Conservation (phyloP, 164 flowering plant species). For the Nymphaea colorata region DNA sequence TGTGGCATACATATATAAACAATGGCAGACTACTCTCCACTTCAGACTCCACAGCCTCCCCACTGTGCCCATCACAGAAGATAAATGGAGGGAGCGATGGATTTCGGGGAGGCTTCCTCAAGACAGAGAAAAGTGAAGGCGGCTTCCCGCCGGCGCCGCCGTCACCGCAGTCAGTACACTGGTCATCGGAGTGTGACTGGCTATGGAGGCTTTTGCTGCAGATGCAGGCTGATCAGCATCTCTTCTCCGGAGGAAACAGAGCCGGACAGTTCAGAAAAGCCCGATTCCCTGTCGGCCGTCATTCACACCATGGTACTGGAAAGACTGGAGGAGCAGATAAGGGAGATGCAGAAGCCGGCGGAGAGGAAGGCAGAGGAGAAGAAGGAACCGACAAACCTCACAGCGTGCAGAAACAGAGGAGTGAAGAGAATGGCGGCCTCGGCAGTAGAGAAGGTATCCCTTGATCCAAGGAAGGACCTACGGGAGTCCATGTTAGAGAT, state of each 20-base stretch:
- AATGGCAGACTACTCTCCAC: too few relatives aligned
- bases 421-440: conserved; percentile 49
- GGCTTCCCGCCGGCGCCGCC: background rate
- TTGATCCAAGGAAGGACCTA: conserved; percentile 69
- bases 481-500: conserved; percentile 62
- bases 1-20: too few relatives aligned
- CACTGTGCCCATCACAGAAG: background rate
- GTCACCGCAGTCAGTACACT: background rate
- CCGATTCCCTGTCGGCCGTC: conserved; percentile 36
- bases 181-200: too few relatives aligned
- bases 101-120: background rate
- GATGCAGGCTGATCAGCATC: conserved; percentile 40
- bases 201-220: conserved; percentile 56
- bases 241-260: conserved; percentile 40
- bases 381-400: conserved; percentile 5
- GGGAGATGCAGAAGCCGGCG: conserved; percentile 14
- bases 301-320: conserved; percentile 86
- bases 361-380: conserved; percentile 6
- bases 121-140: background rate
- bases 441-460: conserved; percentile 67
- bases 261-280: conserved; percentile 17
- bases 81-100: background rate
- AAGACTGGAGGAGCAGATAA: conserved; percentile 64
- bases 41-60: too few relatives aligned
- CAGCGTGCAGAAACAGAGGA: conserved; percentile 4